phyloP scores from a whole-genome alignment of 805 yeast genomes.

The Candida qinlingensis region DNA sequence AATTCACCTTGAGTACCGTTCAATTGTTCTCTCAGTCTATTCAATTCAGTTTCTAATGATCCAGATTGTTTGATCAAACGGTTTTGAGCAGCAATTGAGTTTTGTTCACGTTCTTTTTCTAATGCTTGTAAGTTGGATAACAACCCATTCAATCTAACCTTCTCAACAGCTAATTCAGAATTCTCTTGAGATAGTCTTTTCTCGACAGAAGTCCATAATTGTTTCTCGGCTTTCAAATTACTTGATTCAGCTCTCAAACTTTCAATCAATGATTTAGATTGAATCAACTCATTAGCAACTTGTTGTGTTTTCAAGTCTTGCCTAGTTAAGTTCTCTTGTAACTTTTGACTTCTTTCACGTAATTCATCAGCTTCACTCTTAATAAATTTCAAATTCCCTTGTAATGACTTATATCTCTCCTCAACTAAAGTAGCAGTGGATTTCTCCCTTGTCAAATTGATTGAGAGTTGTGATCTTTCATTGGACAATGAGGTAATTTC shows the following conservation, averaged over 20 bases:
- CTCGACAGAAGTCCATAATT: constrained; percentile 44
- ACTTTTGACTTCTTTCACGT: constrained; percentile 30
- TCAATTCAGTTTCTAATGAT: constrained; percentile 42
- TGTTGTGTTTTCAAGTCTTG: constrained; percentile 46
- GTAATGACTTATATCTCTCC: constrained; percentile 42
- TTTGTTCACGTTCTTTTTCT: constrained; percentile 54
- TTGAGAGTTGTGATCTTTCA: constrained; percentile 41
- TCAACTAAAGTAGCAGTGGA: constrained; percentile 49
- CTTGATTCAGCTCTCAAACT: constrained; percentile 39
- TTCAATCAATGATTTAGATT: constrained; percentile 42
- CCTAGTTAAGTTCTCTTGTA: constrained; percentile 38
- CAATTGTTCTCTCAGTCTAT: constrained; percentile 39
- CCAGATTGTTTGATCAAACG: constrained; percentile 46
- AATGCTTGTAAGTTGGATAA: constrained; percentile 56
- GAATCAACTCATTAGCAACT: constrained; percentile 50
- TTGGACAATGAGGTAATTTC: constrained; percentile 36
- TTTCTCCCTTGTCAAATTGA: constrained; percentile 47
- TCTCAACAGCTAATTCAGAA: constrained; percentile 50
- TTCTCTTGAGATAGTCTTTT: constrained; percentile 48
- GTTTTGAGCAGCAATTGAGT: constrained; percentile 43
- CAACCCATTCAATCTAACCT: constrained; percentile 48
- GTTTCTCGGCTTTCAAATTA: constrained; percentile 50
- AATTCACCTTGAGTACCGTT: constrained; percentile 47
- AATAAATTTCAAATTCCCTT: constrained; percentile 34
- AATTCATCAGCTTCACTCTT: constrained; percentile 43